A percentile compares a stretch with the other conserved stretches of the same genome.
phyloP scores from a whole-genome alignment of 768 basidiomycete species.

The Lactarius vividus region DNA sequence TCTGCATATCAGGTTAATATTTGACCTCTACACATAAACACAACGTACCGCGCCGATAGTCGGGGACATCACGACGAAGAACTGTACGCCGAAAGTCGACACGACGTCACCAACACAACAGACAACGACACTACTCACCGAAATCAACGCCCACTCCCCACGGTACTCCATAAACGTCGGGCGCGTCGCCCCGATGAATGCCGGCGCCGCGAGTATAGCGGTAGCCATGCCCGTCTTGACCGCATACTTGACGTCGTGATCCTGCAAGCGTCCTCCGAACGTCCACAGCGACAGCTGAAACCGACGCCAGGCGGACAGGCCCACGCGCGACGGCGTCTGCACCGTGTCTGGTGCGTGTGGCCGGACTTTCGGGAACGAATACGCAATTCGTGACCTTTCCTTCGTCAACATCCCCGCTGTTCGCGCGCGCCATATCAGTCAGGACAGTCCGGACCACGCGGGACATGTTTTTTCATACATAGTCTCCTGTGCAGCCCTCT shows the following conservation, averaged over 20 bases:
- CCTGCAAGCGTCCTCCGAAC: constrained; percentile 58
- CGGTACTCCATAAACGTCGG: constrained; percentile 76
- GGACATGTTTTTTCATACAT: constrained; percentile 29
- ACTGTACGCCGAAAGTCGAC: constrained; percentile 40
- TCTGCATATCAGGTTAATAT: constrained; percentile 42
- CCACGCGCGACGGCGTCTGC: constrained; percentile 65
- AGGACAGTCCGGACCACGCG: background rate
- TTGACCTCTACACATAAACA: constrained; percentile 22
- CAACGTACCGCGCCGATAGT: constrained; percentile 77
- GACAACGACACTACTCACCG: constrained; percentile 47
- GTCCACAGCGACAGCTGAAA: constrained; percentile 73
- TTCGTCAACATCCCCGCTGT: constrained; percentile 51
- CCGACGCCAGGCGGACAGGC: constrained; percentile 59
- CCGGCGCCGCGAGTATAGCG: constrained; percentile 80
- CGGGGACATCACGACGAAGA: constrained; percentile 88
- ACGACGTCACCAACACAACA: background rate
- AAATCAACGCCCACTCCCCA: constrained; percentile 96
- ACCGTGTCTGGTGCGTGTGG: constrained; percentile 86
- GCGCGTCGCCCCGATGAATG: constrained; percentile 78
- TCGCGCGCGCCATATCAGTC: constrained; percentile 7
- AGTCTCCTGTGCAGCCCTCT: constrained; percentile 32
- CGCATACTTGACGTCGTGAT: constrained; percentile 81
- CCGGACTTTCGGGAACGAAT: constrained; percentile 75
- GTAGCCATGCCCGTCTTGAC: constrained; percentile 85
- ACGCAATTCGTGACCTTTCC: constrained; percentile 40